Percentiles rank a stretch among this genome's conserved stretches.
Conservation (phyloP, 768 basidiomycete genomes). For the Amanita pseudoporphyria region DNA sequence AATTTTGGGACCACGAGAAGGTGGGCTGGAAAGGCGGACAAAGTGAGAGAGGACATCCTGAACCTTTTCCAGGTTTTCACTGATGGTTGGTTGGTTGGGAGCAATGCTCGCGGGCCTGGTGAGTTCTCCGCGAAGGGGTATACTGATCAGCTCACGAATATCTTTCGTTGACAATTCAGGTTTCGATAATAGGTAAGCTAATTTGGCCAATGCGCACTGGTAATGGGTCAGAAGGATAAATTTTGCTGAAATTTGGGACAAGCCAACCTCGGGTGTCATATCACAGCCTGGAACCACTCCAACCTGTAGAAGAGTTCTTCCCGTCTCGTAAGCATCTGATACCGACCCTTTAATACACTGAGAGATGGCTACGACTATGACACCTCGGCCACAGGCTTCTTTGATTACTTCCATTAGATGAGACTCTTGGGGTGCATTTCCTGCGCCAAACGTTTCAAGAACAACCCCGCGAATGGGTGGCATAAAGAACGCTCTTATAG, state of each 20-base stretch:
- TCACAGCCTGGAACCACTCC: slow-evolving; percentile 83
- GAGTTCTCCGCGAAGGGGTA: slow-evolving; percentile 84
- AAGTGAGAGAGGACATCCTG: slow-evolving; percentile 61
- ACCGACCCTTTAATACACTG: slow-evolving; percentile 87
- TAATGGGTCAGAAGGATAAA: background rate
- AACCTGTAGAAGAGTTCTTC: slow-evolving; percentile 53
- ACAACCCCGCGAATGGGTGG: slow-evolving; percentile 76
- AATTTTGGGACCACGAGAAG: slow-evolving; percentile 26
- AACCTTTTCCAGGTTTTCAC: slow-evolving; percentile 48
- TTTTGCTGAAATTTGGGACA: background rate
- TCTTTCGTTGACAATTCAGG: slow-evolving; percentile 57
- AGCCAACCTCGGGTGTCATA: slow-evolving; percentile 86
- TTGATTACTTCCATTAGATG: slow-evolving; percentile 71
- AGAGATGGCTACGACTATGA: slow-evolving; percentile 86
- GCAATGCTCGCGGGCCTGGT: slow-evolving; percentile 41
- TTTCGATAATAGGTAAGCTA: slow-evolving; percentile 86
- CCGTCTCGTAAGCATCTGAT: slow-evolving; percentile 76
- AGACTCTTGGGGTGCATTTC: slow-evolving; percentile 79
- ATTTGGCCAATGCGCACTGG: slow-evolving; percentile 84
- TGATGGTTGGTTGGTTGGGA: slow-evolving; percentile 33
- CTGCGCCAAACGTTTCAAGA: slow-evolving; percentile 86
- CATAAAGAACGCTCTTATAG: slow-evolving; percentile 65
- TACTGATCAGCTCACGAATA: slow-evolving; percentile 66
- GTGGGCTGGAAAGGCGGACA: slow-evolving; percentile 44
- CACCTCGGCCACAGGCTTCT: slow-evolving; percentile 73